Evolutionary conservation across 805 yeast genomes (phyloP), one percentile per base, ranked within the genome.

Genomic region (Starmerella bombi): DNA sequence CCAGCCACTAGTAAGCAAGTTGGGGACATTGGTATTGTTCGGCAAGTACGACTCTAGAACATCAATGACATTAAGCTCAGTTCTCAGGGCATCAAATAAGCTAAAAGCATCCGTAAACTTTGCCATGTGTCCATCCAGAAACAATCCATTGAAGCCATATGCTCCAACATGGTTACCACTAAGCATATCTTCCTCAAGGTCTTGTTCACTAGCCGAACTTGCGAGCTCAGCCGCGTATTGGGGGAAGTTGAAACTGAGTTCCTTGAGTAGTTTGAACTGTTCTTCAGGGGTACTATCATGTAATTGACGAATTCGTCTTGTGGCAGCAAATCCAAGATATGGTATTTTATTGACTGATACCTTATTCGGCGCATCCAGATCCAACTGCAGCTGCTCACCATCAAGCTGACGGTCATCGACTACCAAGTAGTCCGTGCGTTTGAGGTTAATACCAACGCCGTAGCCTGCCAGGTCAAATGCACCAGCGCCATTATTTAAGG

Each of bases 341-440:
- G 49, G 42, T 6, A 42, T 20, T 21, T 37, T 30, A n/a, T 25
- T 28, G 2, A 38, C 34, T 2, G 46, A 37, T 1, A 45, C 28
- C 10, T 31, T 28, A 20, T 51, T 47, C 16, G 52, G 45, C 3
- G 54, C 54, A n/a, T 50, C 47, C 18, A 56, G 28, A 8, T 49
- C 39, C 21, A 52, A 33, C 15, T 46, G 40, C 27, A 44, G 42
- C 7, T 46, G 27, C 27, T 46, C 47, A 3, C 50, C 46, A 1
- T 37, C 36, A 19, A 32, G 36, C 14, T 67, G 72, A 35, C 77
- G 61, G 49, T 77, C 84, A 50, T 77, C 83, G 36, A 76, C 67
- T 3, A 69, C 81, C 21, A 75, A 62, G 44, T 77, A 76, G 48
- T 77, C 83, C 0, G 82, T 72, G 47, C 79, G 63, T 50, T 80